Conservation (phyloP, 2,329 filamentous ascomycete genomes). For the Amauroascus verrucosus region DNA sequence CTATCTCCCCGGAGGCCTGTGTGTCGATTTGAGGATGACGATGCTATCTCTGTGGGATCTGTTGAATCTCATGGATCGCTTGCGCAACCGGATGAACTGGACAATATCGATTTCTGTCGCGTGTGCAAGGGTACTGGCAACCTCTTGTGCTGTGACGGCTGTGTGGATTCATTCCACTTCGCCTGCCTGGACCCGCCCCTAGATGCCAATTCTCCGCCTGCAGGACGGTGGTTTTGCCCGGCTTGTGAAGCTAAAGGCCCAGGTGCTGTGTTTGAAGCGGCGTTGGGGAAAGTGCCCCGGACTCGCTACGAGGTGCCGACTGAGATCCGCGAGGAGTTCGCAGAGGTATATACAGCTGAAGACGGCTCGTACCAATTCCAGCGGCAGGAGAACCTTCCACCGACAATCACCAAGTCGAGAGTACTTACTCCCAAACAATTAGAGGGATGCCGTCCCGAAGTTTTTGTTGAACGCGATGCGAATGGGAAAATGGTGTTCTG, state of each 20-base stretch:
- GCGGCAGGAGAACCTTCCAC: slow-evolving; percentile 14
- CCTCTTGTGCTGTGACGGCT: slow-evolving; percentile 88
- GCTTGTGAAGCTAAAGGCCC: slow-evolving; percentile 44
- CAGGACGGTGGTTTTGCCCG: slow-evolving; percentile 75
- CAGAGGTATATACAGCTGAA: slow-evolving; percentile 63
- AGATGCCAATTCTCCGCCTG: slow-evolving; percentile 51
- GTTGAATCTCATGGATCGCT: neutral
- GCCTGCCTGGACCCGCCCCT: slow-evolving; percentile 75
- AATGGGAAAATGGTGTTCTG: slow-evolving; percentile 72
- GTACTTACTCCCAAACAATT: slow-evolving; percentile 17
- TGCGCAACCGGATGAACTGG: slow-evolving; percentile 26
- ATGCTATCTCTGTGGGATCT: slow-evolving; percentile 4
- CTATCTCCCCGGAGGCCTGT: neutral
- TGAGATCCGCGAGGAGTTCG: slow-evolving; percentile 63
- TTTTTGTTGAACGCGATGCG: slow-evolving; percentile 42
- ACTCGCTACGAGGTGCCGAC: slow-evolving; percentile 62
- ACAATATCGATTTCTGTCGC: slow-evolving; percentile 85
- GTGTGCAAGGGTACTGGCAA: slow-evolving; percentile 75
- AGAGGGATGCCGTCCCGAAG: slow-evolving; percentile 37
- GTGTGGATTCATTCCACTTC: slow-evolving; percentile 81
- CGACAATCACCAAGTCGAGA: neutral
- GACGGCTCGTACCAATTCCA: slow-evolving; percentile 59
- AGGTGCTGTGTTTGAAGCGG: slow-evolving; percentile 55
- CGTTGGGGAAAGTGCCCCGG: slow-evolving; percentile 58
- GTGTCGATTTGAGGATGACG: slow-evolving; percentile 1